Evolutionary conservation across 2,329 filamentous ascomycete species (phyloP), one percentile per base, ranked within the genome.

Genomic region (Eutypa lata): DNA sequence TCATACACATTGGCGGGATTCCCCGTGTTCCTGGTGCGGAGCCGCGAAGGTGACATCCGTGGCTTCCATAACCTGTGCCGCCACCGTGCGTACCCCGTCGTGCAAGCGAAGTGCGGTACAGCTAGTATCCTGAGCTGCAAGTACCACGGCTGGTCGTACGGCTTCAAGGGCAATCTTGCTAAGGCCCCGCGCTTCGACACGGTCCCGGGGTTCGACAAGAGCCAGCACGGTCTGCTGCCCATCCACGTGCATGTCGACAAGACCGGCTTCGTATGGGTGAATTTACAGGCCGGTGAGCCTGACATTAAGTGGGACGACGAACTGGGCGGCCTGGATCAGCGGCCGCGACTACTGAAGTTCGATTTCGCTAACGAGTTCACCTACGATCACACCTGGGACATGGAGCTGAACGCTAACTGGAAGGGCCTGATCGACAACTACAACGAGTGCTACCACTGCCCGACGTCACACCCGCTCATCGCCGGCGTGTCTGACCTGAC

Each of bases 381-480:
- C 16, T 84, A 83, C 57, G 80, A 84, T 58, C 80, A 84, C 62
- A 67, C 68, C 31, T 84, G 79, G 78, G 75, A 81, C 58, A 77
- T 82, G 75, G 75, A 81, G 47, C 77, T 76, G 0, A 73, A 76
- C 31, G 81, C 77, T 63, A 84, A 84, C 70, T 84, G 81, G 81
- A 84, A 84, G 69, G 77, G 79, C 22, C 65, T 83, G 31, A 76
- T 77, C 14, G 83, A 86, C 63, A 85, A 86, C 70, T 87, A 84
- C 72, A 87, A 87, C 64, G 82, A 83, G 63, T 86, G 82, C 63
- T 87, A 86, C 60, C 82, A 86, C 70, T 85, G 81, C 71, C 76
- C 77, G 48, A 79, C 77, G 1, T 77, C 81, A 2, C 82, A 85
- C 58, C 81, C 83, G 2, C 79, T 82, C 53, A 78, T 84, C 31